phyloP scores from a whole-genome alignment of 2,329 filamentous ascomycete genomes.

The Xylaria sp. region DNA sequence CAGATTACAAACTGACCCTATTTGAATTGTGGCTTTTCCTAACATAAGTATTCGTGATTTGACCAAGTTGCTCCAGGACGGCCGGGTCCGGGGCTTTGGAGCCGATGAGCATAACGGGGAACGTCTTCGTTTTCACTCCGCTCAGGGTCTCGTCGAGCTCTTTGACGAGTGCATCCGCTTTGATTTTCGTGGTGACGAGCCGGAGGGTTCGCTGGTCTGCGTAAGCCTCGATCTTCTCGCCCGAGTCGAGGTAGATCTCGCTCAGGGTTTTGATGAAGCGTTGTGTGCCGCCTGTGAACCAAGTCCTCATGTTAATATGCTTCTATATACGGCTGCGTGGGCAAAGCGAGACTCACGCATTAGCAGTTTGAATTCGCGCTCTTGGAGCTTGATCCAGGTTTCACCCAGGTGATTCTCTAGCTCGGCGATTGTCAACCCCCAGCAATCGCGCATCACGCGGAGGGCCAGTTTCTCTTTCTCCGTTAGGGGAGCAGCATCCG shows the following conservation, averaged over 20 bases:
- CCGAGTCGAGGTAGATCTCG: slow-evolving; percentile 47
- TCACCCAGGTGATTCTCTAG: slow-evolving; percentile 57
- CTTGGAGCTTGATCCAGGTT: slow-evolving; percentile 54
- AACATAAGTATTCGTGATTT: slow-evolving; percentile 52
- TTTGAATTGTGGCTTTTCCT: slow-evolving; percentile 35
- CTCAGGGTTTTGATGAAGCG: slow-evolving; percentile 52
- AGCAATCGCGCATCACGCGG: slow-evolving; percentile 60
- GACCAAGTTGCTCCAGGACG: slow-evolving; percentile 52
- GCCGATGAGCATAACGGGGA: slow-evolving; percentile 46
- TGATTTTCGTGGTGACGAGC: slow-evolving; percentile 52
- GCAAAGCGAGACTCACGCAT: slow-evolving; percentile 53
- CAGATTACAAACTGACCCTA: slow-evolving; percentile 40
- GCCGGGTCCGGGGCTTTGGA: slow-evolving; percentile 41
- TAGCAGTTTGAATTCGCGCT: slow-evolving; percentile 58
- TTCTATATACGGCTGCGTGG: not conserved
- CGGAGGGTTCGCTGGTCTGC: slow-evolving; percentile 48
- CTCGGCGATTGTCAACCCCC: slow-evolving; percentile 62
- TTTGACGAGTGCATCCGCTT: slow-evolving; percentile 52
- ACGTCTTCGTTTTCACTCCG: slow-evolving; percentile 39
- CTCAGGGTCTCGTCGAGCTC: slow-evolving; percentile 50
- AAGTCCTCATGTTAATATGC: not conserved
- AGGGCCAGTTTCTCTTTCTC: slow-evolving; percentile 53
- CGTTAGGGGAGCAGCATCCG: slow-evolving; percentile 52
- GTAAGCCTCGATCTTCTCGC: slow-evolving; percentile 54
- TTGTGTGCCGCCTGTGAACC: slow-evolving; percentile 50